A percentile compares a stretch with the other conserved stretches of the same genome.
phyloP scores from a whole-genome alignment of 371 early-diverging fungal species.

The Mucor circinelloides region DNA sequence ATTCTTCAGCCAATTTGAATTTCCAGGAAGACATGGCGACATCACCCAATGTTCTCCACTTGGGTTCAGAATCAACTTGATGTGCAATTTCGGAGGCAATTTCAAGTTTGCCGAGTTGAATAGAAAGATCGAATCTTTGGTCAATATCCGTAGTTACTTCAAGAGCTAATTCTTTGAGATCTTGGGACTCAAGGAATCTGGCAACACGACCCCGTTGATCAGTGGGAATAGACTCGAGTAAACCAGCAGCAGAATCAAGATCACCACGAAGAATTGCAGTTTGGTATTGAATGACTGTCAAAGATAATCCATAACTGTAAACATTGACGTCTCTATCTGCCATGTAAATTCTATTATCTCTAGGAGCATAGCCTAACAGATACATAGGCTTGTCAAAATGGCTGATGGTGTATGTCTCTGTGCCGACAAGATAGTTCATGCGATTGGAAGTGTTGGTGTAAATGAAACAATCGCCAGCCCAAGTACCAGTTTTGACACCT shows the following conservation, averaged over 20 bases:
- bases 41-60: conserved; percentile 93
- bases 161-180: conserved; percentile 88
- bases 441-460: conserved; percentile 91
- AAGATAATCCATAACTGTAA: conserved; percentile 88
- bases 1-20: conserved; percentile 88
- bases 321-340: conserved; percentile 92
- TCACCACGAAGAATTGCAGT: conserved; percentile 94
- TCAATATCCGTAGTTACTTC: conserved; percentile 92
- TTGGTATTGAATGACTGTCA: conserved; percentile 95
- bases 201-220: conserved; percentile 92
- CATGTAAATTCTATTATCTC: conserved; percentile 92
- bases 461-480: conserved; percentile 98
- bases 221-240: conserved; percentile 84
- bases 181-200: conserved; percentile 93
- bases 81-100: conserved; percentile 88
- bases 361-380: conserved; percentile 91
- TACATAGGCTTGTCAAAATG: conserved; percentile 93
- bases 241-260: conserved; percentile 72
- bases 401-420: conserved; percentile 88
- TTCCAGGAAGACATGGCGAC: conserved; percentile 88
- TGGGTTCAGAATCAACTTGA: conserved; percentile 76
- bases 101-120: conserved; percentile 83
- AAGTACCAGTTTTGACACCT: conserved; percentile 88
- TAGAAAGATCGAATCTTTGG: conserved; percentile 93
- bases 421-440: conserved; percentile 94